phyloP scores from a whole-genome alignment of 306 rosid species.

The Calophaca sinica region DNA sequence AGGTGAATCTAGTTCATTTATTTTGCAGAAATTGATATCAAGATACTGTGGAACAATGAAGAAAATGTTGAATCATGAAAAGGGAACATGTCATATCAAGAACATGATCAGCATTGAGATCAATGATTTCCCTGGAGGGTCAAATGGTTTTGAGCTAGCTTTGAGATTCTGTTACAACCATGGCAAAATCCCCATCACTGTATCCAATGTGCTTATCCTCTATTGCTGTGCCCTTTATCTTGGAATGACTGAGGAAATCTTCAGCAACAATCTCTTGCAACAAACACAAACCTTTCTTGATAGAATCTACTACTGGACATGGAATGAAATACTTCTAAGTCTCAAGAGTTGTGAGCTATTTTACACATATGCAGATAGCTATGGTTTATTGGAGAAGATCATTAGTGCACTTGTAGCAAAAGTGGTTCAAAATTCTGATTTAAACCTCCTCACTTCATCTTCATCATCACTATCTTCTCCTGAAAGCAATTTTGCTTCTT shows the following conservation, averaged over 20 bases:
- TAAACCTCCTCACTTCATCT: conserved; percentile 39
- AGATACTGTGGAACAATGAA: conserved; percentile 58
- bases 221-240: conserved; percentile 67
- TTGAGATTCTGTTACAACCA: conserved; percentile 72
- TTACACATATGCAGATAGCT: conserved; percentile 55
- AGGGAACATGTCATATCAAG: conserved; percentile 40
- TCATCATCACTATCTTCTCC: conserved; percentile 69
- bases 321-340: conserved; percentile 60
- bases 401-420: conserved; percentile 60
- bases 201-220: conserved; percentile 65
- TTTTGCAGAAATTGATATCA: conserved; percentile 61
- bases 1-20: conserved; percentile 19
- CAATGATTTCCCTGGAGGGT: conserved; percentile 74
- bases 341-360: conserved; percentile 57
- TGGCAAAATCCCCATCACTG: conserved; percentile 56
- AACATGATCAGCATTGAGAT: conserved; percentile 46
- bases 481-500: conserved; percentile 52
- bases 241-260: conserved; percentile 66
- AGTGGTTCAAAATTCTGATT: conserved; percentile 63
- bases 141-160: conserved; percentile 71
- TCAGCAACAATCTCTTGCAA: conserved; percentile 60
- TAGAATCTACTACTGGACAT: conserved; percentile 65
- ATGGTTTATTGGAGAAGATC: conserved; percentile 66
- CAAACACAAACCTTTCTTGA: conserved; percentile 65
- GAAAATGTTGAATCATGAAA: conserved; percentile 56